Percentiles rank a stretch among this genome's conserved stretches.
Evolutionary conservation across 352 stramenopile genomes (phyloP).

Genomic region (Globisporangium yorkense): DNA sequence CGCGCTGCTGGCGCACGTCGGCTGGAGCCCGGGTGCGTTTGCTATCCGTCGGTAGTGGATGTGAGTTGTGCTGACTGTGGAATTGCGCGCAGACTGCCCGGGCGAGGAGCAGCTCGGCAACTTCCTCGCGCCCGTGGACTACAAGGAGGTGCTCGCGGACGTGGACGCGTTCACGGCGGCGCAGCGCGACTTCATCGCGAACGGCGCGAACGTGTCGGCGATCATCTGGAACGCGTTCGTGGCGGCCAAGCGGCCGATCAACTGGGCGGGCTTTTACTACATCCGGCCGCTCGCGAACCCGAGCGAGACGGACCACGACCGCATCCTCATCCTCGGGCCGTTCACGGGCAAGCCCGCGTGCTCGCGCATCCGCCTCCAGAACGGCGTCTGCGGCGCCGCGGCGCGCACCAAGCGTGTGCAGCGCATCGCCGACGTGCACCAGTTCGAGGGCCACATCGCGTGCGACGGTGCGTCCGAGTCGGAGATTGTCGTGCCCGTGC

Average conservation of each 20-base stretch:
- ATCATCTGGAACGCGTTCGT: slow-evolving; percentile 82
- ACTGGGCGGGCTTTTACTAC: slow-evolving; percentile 84
- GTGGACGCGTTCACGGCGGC: slow-evolving; percentile 55
- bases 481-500: slow-evolving; percentile 73
- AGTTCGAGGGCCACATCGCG: slow-evolving; percentile 77
- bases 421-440: slow-evolving; percentile 68
- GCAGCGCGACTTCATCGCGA: slow-evolving; percentile 76
- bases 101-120: slow-evolving; percentile 40
- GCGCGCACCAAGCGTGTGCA: slow-evolving; percentile 62
- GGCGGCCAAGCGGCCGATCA: slow-evolving; percentile 52
- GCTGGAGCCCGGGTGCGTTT: slow-evolving; percentile 45
- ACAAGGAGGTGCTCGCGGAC: slow-evolving; percentile 51
- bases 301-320: slow-evolving; percentile 41
- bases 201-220: slow-evolving; percentile 71
- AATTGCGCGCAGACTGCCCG: slow-evolving; percentile 29
- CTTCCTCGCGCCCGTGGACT: slow-evolving; percentile 58
- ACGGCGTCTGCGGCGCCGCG: slow-evolving; percentile 62
- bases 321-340: slow-evolving; percentile 68
- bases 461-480: slow-evolving; percentile 77
- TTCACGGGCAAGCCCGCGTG: slow-evolving; percentile 83
- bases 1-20: slow-evolving; percentile 42
- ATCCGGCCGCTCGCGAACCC: slow-evolving; percentile 54
- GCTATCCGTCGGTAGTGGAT: not conserved
- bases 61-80: too few relatives aligned
- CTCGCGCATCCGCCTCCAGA: slow-evolving; percentile 71